Percentiles rank a stretch among this genome's conserved stretches.
Evolutionary conservation across 208 protist genomes (phyloP).

Genomic region (Leishmania lainsoni): DNA sequence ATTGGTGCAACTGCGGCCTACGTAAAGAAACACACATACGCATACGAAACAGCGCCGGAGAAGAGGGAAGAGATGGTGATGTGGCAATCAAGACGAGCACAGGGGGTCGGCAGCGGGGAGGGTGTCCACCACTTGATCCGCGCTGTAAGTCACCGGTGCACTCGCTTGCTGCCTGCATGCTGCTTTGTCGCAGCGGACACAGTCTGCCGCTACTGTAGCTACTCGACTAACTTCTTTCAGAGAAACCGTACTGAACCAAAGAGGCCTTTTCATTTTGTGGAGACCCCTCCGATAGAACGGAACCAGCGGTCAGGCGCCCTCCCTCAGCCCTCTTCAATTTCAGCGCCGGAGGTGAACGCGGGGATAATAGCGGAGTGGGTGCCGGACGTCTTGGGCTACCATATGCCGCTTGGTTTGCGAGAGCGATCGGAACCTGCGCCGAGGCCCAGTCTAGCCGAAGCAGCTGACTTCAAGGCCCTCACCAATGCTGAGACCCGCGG

Average conservation of each 20-base stretch:
- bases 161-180: neutral
- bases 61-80: neutral
- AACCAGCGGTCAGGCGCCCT: neutral
- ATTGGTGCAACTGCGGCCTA: neutral
- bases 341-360: neutral
- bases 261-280: neutral
- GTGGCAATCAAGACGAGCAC: neutral
- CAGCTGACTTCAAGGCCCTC: neutral
- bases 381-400: slow-evolving; percentile 37
- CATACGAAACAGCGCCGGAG: neutral
- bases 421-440: neutral
- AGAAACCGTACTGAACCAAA: neutral
- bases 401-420: slow-evolving; percentile 14
- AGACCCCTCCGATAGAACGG: no score
- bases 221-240: neutral
- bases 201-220: neutral
- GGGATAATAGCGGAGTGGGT: slow-evolving; percentile 36
- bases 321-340: neutral
- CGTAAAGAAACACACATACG: neutral
- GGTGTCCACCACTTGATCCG: neutral
- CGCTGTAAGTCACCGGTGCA: neutral
- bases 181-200: neutral
- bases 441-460: neutral
- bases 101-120: neutral
- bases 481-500: neutral